Evolutionary conservation across 2,329 filamentous ascomycete species (phyloP).

Genomic region (Annulohypoxylon truncatum): DNA sequence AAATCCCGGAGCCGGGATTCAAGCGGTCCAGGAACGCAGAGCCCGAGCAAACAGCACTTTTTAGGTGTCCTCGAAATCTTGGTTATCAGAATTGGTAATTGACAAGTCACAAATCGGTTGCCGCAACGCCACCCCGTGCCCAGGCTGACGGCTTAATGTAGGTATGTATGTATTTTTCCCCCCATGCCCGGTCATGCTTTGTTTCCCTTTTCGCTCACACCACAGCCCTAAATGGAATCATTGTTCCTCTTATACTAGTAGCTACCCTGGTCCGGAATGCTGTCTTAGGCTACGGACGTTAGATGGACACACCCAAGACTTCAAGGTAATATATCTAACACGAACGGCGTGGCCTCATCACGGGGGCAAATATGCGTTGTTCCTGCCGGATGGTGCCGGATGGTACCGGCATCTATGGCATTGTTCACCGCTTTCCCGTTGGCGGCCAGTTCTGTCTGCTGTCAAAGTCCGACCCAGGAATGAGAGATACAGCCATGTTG

Average conservation of each 20-base stretch:
- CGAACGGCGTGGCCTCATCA: slow-evolving; percentile 21
- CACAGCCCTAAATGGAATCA: slow-evolving; percentile 29
- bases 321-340: slow-evolving; percentile 26
- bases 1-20: slow-evolving; percentile 37
- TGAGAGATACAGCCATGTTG: slow-evolving; percentile 12
- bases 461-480: slow-evolving; percentile 40
- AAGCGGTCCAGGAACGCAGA: slow-evolving; percentile 21
- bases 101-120: slow-evolving; percentile 39
- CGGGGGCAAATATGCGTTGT: slow-evolving; percentile 36
- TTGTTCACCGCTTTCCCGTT: slow-evolving; percentile 40
- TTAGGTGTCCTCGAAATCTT: slow-evolving; percentile 34
- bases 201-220: slow-evolving; percentile 18
- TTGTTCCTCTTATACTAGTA: slow-evolving; percentile 15
- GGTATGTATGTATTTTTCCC: background rate
- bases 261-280: background rate
- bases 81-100: slow-evolving; percentile 22
- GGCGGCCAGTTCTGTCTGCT: slow-evolving; percentile 35
- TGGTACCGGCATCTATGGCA: slow-evolving; percentile 32
- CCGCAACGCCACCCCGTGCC: slow-evolving; percentile 27
- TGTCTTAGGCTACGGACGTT: slow-evolving; percentile 8
- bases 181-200: background rate
- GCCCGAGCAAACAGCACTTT: slow-evolving; percentile 35
- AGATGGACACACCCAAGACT: slow-evolving; percentile 15
- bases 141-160: slow-evolving; percentile 22
- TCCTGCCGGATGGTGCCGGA: slow-evolving; percentile 33